phyloP scores from a whole-genome alignment of 2,329 filamentous ascomycete species.

The Elsinoe batatas region DNA sequence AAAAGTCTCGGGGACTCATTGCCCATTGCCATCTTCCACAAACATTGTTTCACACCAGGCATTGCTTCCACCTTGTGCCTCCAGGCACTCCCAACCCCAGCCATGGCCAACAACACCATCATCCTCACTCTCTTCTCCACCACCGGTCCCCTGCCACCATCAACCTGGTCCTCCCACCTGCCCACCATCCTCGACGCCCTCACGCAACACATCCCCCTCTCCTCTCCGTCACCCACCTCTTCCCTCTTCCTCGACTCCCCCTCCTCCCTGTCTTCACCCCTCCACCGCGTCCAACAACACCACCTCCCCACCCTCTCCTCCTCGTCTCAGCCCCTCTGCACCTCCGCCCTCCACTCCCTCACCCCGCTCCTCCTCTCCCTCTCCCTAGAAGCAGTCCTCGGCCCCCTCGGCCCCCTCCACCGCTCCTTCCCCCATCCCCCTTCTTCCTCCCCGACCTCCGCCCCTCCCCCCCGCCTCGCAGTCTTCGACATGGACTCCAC shows the following conservation, averaged over 20 bases:
- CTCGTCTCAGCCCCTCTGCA: constrained; percentile 10
- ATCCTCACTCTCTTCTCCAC: constrained; percentile 12
- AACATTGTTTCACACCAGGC: constrained; percentile 11
- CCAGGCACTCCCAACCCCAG: constrained; percentile 5
- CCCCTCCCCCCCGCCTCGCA: constrained; percentile 50
- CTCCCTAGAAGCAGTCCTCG: constrained; percentile 60
- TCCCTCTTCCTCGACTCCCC: background rate
- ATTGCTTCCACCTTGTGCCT: background rate
- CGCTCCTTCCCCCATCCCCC: constrained; percentile 46
- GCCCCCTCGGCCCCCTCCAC: constrained; percentile 13
- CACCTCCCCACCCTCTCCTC: background rate
- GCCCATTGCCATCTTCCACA: background rate
- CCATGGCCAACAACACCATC: background rate
- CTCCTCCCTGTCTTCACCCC: background rate
- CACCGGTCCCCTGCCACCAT: constrained; percentile 1
- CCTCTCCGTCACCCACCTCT: background rate
- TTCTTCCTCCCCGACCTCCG: constrained; percentile 15
- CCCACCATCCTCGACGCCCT: background rate
- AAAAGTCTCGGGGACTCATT: background rate
- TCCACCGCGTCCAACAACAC: background rate
- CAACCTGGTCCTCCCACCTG: background rate
- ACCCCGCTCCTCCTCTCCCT: constrained; percentile 42
- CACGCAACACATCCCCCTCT: background rate
- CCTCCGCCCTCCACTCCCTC: constrained; percentile 13
- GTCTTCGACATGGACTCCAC: constrained; percentile 99